Evolutionary conservation across 495 filamentous ascomycete genomes (phyloP).

Genomic region (Ramalina peruviana): DNA sequence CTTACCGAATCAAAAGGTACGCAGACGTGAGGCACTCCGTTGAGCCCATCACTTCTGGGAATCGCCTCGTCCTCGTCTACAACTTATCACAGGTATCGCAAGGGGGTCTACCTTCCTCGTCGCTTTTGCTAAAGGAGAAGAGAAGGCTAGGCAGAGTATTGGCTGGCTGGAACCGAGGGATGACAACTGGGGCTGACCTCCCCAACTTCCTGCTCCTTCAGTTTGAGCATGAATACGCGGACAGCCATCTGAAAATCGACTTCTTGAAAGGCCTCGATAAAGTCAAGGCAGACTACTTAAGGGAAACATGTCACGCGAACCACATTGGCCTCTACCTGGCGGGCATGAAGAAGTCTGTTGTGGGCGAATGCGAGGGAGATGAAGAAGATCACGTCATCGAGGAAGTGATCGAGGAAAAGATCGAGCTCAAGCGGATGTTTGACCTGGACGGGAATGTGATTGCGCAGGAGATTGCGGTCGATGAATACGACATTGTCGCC

Average conservation of each 20-base stretch:
- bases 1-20: conserved; percentile 21
- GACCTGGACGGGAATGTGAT: neutral
- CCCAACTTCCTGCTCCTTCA: conserved; percentile 20
- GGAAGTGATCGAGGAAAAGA: neutral
- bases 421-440: neutral
- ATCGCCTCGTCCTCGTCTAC: conserved; percentile 39
- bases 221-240: conserved; percentile 35
- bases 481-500: conserved; percentile 1
- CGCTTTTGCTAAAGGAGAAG: conserved; percentile 7
- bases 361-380: neutral
- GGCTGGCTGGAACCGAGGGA: conserved; percentile 11
- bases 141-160: conserved; percentile 16
- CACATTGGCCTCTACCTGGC: conserved; percentile 6
- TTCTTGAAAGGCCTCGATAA: conserved; percentile 23
- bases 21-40: conserved; percentile 42
- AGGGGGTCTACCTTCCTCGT: conserved; percentile 1
- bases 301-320: conserved; percentile 15
- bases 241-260: conserved; percentile 23
- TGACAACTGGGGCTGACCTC: neutral
- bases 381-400: neutral
- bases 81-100: conserved; percentile 31
- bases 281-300: conserved; percentile 16
- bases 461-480: neutral
- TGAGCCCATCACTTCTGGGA: conserved; percentile 32
- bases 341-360: neutral